These are phyloP conservation scores for Reticulascus tulasneorum DNA, from an alignment of 2,329 filamentous ascomycete species.

Conservation along the genomic window DNA sequence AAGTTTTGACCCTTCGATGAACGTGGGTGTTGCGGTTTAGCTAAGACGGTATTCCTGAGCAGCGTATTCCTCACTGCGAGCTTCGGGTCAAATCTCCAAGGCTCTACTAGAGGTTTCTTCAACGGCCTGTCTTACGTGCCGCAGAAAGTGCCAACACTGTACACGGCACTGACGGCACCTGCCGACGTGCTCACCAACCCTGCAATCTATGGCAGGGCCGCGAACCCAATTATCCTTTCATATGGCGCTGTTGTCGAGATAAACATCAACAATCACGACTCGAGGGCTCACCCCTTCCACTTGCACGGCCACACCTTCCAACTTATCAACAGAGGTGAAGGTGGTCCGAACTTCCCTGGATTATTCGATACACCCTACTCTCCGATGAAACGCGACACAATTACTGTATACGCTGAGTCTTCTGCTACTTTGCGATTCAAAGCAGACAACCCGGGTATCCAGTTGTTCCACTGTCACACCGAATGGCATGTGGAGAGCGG, in stretches of 20 bases:
- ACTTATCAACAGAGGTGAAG: constrained; percentile 28
- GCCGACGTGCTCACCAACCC: constrained; percentile 6
- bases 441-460: constrained; percentile 54
- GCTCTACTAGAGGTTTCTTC: background rate
- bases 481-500: constrained; percentile 55
- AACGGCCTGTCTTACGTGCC: background rate
- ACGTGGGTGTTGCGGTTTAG: background rate
- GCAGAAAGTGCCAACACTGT: constrained; percentile 8
- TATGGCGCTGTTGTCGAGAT: constrained; percentile 17
- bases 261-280: constrained; percentile 17
- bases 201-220: constrained; percentile 6
- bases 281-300: constrained; percentile 20
- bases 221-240: constrained; percentile 9
- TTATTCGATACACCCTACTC: constrained; percentile 22
- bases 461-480: constrained; percentile 57
- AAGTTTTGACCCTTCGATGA: too few relatives aligned
- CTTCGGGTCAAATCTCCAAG: too few relatives aligned
- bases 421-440: constrained; percentile 51
- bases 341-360: constrained; percentile 31
- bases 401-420: constrained; percentile 49
- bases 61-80: too few relatives aligned
- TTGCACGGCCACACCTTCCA: constrained; percentile 51
- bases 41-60: background rate
- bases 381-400: constrained; percentile 36
- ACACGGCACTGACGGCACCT: constrained; percentile 10